These are phyloP conservation scores for Xylariaceae sp. DNA, from an alignment of 2,329 filamentous ascomycete species.

Conservation along the genomic window DNA sequence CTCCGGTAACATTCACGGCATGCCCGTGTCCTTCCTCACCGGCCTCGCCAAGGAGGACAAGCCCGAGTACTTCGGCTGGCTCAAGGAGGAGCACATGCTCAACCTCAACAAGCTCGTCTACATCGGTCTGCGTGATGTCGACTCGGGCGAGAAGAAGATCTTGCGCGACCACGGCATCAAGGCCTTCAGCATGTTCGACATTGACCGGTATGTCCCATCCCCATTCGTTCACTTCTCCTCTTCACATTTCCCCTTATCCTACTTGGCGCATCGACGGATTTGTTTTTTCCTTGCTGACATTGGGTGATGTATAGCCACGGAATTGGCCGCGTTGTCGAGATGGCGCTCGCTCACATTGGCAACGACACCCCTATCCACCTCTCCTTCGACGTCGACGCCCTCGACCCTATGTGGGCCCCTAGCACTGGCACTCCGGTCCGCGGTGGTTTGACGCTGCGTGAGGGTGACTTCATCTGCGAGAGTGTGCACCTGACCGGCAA, in stretches of 20 bases:
- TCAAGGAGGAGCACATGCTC: constrained; percentile 64
- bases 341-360: constrained; percentile 96
- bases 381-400: constrained; percentile 92
- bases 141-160: constrained; percentile 89
- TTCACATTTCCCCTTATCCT: neutral
- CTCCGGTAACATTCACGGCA: constrained; percentile 94
- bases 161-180: constrained; percentile 84
- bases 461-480: constrained; percentile 96
- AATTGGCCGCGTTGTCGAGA: constrained; percentile 93
- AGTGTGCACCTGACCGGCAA: constrained; percentile 74
- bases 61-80: constrained; percentile 84
- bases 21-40: constrained; percentile 90
- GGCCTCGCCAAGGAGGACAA: constrained; percentile 73
- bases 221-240: neutral
- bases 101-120: constrained; percentile 87
- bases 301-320: constrained; percentile 59
- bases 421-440: constrained; percentile 93
- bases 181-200: constrained; percentile 97
- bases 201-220: constrained; percentile 64
- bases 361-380: constrained; percentile 93
- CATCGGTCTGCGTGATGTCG: constrained; percentile 90
- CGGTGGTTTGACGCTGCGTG: constrained; percentile 85
- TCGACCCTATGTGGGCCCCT: constrained; percentile 94
- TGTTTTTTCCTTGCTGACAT: constrained; percentile 2
- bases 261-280: neutral